These are phyloP conservation scores for Ogataea paraovalis DNA, from an alignment of 805 yeast genomes.

Conservation along the genomic window DNA sequence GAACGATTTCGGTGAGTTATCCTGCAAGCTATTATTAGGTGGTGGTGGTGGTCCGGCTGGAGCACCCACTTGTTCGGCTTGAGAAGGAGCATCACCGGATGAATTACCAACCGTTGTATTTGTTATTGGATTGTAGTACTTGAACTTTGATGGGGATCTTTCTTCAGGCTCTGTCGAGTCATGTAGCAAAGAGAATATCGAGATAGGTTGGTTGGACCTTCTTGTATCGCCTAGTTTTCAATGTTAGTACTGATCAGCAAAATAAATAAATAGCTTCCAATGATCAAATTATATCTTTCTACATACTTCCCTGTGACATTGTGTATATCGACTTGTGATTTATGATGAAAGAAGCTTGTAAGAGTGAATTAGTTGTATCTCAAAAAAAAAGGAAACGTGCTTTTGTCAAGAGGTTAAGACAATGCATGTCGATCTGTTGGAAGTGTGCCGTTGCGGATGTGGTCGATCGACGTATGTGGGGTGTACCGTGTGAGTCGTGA, in stretches of 20 bases:
- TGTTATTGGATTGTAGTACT: conserved; percentile 16
- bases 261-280: neutral
- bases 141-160: neutral
- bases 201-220: conserved; percentile 1
- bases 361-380: neutral
- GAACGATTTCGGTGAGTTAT: neutral
- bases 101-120: conserved; percentile 2
- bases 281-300: neutral
- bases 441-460: too few relatives aligned
- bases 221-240: neutral
- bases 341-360: neutral
- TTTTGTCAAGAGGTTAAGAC: too few relatives aligned
- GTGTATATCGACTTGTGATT: neutral
- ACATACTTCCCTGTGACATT: neutral
- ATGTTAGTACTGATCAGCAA: neutral
- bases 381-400: too few relatives aligned
- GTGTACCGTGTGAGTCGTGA: too few relatives aligned
- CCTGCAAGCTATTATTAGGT: neutral
- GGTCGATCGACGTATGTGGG: neutral
- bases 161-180: neutral
- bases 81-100: neutral
- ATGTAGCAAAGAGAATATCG: conserved; percentile 3
- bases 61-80: neutral
- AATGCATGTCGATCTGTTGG: too few relatives aligned
- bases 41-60: neutral